Evolutionary conservation across 75 land plant species (phyloP).

Genomic region (Pseudotsuga menziesii): DNA sequence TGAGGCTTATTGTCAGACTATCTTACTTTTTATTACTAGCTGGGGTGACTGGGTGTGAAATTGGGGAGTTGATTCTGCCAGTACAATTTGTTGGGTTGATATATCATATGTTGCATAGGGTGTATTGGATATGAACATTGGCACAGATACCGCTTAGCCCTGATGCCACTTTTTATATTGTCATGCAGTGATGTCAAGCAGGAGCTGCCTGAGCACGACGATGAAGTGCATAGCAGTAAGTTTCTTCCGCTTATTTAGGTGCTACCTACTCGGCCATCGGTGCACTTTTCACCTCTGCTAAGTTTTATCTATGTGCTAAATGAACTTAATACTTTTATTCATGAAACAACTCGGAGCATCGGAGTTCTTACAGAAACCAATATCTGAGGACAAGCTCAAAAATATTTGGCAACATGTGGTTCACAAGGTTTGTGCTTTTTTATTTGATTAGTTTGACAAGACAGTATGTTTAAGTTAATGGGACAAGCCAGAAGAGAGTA

Average conservation of each 20-base stretch:
- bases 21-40: background rate
- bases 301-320: background rate
- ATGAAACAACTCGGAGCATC: slow-evolving; percentile 69
- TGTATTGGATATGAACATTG: too few species aligned
- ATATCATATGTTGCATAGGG: too few species aligned
- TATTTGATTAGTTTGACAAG: background rate
- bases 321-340: background rate
- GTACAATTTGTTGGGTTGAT: too few species aligned
- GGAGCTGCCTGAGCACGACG: slow-evolving; percentile 51
- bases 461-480: too few species aligned
- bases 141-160: background rate
- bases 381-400: slow-evolving; percentile 68
- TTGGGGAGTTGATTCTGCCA: too few species aligned
- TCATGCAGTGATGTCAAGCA: slow-evolving; percentile 58
- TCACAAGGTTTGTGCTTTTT: slow-evolving; percentile 50
- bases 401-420: slow-evolving; percentile 93
- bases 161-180: background rate
- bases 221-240: slow-evolving; percentile 81
- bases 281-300: background rate
- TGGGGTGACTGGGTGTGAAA: too few species aligned
- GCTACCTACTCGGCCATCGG: background rate
- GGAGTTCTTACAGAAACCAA: slow-evolving; percentile 73
- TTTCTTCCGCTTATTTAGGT: background rate
- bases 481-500: background rate
- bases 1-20: background rate